These are phyloP conservation scores for Colletotrichum tofieldiae DNA, from an alignment of 2,329 filamentous ascomycete genomes.

Conservation along the genomic window DNA sequence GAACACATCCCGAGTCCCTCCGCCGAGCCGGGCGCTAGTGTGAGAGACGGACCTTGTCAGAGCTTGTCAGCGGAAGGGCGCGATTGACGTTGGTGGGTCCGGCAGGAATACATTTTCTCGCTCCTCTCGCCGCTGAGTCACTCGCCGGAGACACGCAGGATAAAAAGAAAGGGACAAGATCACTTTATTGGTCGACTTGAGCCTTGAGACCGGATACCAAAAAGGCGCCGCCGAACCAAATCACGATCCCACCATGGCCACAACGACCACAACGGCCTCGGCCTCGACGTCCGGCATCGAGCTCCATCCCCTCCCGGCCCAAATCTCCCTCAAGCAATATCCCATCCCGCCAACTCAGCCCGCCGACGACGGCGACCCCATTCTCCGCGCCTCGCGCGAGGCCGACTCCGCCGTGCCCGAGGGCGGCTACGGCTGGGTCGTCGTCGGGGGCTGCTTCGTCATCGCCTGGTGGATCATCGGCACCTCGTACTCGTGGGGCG, in stretches of 20 bases:
- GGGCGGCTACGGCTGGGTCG: conserved; percentile 71
- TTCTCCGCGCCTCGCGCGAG: conserved; percentile 59
- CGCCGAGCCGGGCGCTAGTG: conserved; percentile 28
- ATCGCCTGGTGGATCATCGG: conserved; percentile 72
- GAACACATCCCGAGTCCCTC: neutral
- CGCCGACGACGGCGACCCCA: conserved; percentile 28
- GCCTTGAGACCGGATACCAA: neutral
- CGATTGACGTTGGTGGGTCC: conserved; percentile 2
- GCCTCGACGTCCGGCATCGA: conserved; percentile 33
- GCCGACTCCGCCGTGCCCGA: conserved; percentile 65
- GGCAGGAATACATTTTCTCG: neutral
- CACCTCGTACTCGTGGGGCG: conserved; percentile 72
- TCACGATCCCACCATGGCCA: conserved; percentile 17
- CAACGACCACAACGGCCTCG: conserved; percentile 25
- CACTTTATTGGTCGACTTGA: neutral
- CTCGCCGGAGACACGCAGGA: neutral
- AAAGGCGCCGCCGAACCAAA: neutral
- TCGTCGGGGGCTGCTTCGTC: conserved; percentile 66
- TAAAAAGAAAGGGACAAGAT: neutral
- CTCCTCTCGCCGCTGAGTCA: neutral
- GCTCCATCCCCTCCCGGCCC: conserved; percentile 15
- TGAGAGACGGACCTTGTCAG: neutral
- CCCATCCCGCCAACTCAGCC: neutral
- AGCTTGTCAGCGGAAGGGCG: conserved; percentile 36
- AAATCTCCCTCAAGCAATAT: neutral